Evolutionary conservation across 306 rosid genomes (phyloP), one percentile per base, ranked within the genome.

Genomic region (Psophocarpus tetragonolobus): DNA sequence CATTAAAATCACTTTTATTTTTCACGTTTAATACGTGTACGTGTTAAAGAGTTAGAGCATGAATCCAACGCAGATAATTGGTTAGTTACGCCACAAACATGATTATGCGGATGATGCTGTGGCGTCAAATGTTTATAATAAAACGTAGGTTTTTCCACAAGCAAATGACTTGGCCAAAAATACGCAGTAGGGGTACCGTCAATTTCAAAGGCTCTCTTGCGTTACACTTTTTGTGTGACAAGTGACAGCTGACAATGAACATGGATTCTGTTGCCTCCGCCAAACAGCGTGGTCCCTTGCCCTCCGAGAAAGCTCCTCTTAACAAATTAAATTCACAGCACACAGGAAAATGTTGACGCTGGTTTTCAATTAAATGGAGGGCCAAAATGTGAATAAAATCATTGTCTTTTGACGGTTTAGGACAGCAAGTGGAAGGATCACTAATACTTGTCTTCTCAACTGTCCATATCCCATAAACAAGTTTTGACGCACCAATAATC

Each of bases 351-450:
- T 20, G 6, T 76, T 41, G 12, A 44, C 8, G 61, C 39, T 58
- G 81, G 67, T 11, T 48, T 54, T 56, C 15, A 3, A 63, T 66
- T 67, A 41, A 11, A 58, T 58, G 50, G 33, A 38, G 18, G 68
- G 81, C 36, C 44, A 53, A 41, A 53, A 67, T 41, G 38, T n/a
- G 29, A 33, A 18, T 21, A 15, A 2, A 62, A 41, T 77, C 35
- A 38, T 39, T 21, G 61, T 36, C 62, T 78, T 68, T 57, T 75
- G 50, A 45, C n/a, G 0, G 11, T 60, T 38, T 23, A 26, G 8
- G 73, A 20, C 27, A 24, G 5, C 4, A 38, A 79, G 86, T 85
- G 86, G 84, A 71, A 76, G 36, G 29, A 6, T 48, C 84, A 85
- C 83, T 48, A 48, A 11, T 36, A 29, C 3, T 36, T 79, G 86